phyloP scores from a whole-genome alignment of 2,329 filamentous ascomycete species.

The Rhynchosporium graminicola region DNA sequence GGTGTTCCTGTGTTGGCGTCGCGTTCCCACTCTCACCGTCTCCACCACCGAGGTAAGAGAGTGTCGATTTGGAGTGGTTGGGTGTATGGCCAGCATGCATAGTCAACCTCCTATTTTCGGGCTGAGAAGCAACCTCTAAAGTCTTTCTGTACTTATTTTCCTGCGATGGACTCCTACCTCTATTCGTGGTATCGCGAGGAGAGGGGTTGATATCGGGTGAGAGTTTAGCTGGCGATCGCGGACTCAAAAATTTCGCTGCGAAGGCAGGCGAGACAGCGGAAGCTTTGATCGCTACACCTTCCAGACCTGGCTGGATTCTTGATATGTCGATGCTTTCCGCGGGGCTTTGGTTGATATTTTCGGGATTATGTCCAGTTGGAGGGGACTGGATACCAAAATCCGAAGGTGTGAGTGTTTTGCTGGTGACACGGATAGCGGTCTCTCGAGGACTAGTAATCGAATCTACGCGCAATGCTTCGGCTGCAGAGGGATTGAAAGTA shows the following conservation, averaged over 20 bases:
- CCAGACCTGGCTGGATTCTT: constrained; percentile 58
- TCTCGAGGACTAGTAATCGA: constrained; percentile 34
- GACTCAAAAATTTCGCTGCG: constrained; percentile 36
- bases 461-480: constrained; percentile 36
- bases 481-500: constrained; percentile 34
- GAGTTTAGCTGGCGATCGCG: constrained; percentile 32
- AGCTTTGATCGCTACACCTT: constrained; percentile 58
- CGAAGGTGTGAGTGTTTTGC: constrained; percentile 38
- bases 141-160: constrained; percentile 23
- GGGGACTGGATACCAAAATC: constrained; percentile 37
- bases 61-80: constrained; percentile 56
- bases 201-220: constrained; percentile 31
- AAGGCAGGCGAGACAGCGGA: constrained; percentile 48
- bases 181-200: constrained; percentile 23
- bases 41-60: constrained; percentile 43
- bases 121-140: constrained; percentile 30
- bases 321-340: constrained; percentile 55
- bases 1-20: constrained; percentile 35
- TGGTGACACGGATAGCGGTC: constrained; percentile 36
- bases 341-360: constrained; percentile 30
- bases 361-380: constrained; percentile 21
- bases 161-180: constrained; percentile 13
- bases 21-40: constrained; percentile 35
- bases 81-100: constrained; percentile 66
- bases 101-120: constrained; percentile 53